Conservation (phyloP, 352 stramenopile genomes). For the Globisporangium cylindrosporum region DNA sequence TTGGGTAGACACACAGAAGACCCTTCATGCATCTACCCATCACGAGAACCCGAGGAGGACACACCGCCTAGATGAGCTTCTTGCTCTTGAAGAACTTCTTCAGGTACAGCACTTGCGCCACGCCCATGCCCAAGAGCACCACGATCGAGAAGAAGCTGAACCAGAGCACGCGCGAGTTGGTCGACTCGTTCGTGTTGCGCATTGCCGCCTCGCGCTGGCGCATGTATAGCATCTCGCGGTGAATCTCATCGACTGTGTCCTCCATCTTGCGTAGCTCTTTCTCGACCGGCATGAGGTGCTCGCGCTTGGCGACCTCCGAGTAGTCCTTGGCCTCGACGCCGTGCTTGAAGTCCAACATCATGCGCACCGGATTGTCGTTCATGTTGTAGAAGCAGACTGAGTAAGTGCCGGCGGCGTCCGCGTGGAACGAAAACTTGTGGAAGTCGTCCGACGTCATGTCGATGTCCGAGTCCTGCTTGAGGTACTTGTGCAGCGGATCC, state of each 20-base stretch:
- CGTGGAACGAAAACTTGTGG: conserved; percentile 84
- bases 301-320: conserved; percentile 83
- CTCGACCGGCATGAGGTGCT: conserved; percentile 88
- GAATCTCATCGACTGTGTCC: conserved; percentile 86
- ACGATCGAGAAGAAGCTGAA: conserved; percentile 89
- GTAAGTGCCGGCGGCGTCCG: conserved; percentile 63
- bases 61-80: conserved; percentile 79
- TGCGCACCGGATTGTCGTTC: conserved; percentile 66
- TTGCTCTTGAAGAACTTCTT: conserved; percentile 93
- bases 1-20: not conserved
- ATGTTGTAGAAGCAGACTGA: conserved; percentile 81
- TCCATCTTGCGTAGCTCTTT: conserved; percentile 90
- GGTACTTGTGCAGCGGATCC: conserved; percentile 69
- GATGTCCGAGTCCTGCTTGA: conserved; percentile 85
- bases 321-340: conserved; percentile 89
- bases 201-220: conserved; percentile 80
- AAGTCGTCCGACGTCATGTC: conserved; percentile 78
- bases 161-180: conserved; percentile 87
- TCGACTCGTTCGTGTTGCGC: conserved; percentile 89
- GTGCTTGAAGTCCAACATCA: conserved; percentile 88
- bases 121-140: conserved; percentile 79
- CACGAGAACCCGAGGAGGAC: not conserved
- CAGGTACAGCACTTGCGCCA: conserved; percentile 88
- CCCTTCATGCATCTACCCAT: not conserved
- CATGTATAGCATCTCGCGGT: conserved; percentile 90